phyloP scores from a whole-genome alignment of 2,329 filamentous ascomycete species.

The Penicillium psychrosexuale region DNA sequence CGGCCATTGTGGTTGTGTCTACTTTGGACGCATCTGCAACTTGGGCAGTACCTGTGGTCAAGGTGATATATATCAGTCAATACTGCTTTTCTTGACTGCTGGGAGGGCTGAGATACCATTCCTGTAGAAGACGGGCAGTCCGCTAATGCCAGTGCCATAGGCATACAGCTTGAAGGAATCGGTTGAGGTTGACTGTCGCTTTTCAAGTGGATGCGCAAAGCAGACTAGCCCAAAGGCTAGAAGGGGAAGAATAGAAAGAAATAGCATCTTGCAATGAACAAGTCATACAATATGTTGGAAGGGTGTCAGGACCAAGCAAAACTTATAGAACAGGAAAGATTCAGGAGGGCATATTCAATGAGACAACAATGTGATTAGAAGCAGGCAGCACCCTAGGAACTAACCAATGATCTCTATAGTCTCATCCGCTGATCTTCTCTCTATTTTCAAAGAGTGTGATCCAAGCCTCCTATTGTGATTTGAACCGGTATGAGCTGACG shows the following conservation, averaged over 20 bases:
- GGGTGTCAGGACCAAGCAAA: not conserved
- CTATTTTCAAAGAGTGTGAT: not conserved
- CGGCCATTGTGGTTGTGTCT: not conserved
- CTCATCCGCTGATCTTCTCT: not conserved
- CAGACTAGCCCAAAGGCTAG: conserved; percentile 2
- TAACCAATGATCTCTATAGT: not conserved
- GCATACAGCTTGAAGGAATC: conserved; percentile 13
- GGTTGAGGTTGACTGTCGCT: not conserved
- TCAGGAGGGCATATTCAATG: not conserved
- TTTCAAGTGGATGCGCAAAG: conserved; percentile 5
- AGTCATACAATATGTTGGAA: not conserved
- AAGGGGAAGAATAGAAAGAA: not conserved
- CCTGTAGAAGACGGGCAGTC: conserved; percentile 13
- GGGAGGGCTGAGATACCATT: conserved; percentile 2
- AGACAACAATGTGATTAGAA: not conserved
- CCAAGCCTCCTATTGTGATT: conserved; percentile 1
- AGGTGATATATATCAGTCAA: not conserved
- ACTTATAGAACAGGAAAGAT: not conserved
- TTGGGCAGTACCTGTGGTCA: conserved; percentile 7
- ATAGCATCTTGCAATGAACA: conserved; percentile 1
- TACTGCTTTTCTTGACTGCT: not conserved
- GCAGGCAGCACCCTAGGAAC: not conserved
- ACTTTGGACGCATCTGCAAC: conserved; percentile 7
- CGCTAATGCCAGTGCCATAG: conserved; percentile 13
- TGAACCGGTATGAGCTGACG: conserved; percentile 4